Percentiles rank a stretch among this genome's conserved stretches.
phyloP scores from a whole-genome alignment of 192 early-diverging fungal species.

The Globomyces pollinis-pini region DNA sequence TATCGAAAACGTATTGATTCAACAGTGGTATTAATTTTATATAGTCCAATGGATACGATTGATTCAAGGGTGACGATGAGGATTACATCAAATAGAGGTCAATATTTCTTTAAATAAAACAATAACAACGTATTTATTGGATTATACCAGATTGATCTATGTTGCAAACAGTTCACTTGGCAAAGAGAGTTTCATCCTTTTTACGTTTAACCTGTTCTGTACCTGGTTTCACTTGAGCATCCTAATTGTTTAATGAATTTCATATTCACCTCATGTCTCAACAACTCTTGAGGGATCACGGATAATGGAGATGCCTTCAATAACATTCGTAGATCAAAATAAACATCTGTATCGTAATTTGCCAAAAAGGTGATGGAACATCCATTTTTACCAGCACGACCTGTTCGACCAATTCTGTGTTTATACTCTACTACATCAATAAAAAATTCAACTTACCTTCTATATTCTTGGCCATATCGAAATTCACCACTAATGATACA shows the following conservation, averaged over 20 bases:
- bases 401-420: conserved; percentile 97
- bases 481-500: conserved; percentile 93
- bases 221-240: neutral
- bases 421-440: conserved; percentile 98
- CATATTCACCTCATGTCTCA: conserved; percentile 49
- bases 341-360: conserved; percentile 75
- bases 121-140: too few species aligned
- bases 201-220: too few species aligned
- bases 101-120: neutral
- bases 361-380: conserved; percentile 85
- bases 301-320: conserved; percentile 68
- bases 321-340: conserved; percentile 74
- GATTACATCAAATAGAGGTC: neutral
- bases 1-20: neutral
- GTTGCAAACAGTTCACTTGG: neutral
- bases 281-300: conserved; percentile 74
- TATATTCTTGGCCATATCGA: conserved; percentile 96
- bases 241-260: neutral
- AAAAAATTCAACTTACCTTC: conserved; percentile 95
- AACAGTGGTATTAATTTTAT: too few species aligned
- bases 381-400: conserved; percentile 90
- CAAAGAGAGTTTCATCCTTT: neutral
- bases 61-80: neutral
- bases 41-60: neutral
- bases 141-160: too few species aligned